These are phyloP conservation scores for Calonectria henricotiae DNA, from an alignment of 2,329 filamentous ascomycete genomes.

Conservation along the genomic window DNA sequence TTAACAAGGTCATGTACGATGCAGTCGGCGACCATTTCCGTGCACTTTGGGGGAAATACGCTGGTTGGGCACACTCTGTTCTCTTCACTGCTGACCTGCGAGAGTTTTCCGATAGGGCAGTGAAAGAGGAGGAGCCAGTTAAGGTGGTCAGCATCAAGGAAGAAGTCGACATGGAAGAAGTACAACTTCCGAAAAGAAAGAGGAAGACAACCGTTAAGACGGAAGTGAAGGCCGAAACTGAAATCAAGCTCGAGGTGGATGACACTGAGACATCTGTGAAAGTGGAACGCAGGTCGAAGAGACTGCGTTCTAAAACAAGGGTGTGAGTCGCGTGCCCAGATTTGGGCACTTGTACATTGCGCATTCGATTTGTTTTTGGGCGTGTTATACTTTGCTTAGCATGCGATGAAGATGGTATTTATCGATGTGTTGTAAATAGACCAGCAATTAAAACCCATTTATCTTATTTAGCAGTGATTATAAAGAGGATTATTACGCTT, in stretches of 20 bases:
- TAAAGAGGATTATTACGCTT: not conserved
- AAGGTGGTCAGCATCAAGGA: conserved; percentile 46
- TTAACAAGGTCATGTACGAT: conserved; percentile 92
- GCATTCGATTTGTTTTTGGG: not conserved
- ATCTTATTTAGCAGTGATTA: not conserved
- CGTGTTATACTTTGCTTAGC: not conserved
- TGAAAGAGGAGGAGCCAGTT: conserved; percentile 41
- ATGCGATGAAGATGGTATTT: not conserved
- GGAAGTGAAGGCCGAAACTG: conserved; percentile 41
- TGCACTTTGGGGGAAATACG: conserved; percentile 90
- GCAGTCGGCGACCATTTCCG: conserved; percentile 93
- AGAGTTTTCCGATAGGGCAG: conserved; percentile 81
- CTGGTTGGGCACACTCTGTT: conserved; percentile 98
- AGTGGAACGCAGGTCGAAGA: conserved; percentile 49
- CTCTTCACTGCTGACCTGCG: conserved; percentile 94
- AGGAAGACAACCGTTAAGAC: conserved; percentile 46
- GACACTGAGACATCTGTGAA: conserved; percentile 36
- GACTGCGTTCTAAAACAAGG: conserved; percentile 49
- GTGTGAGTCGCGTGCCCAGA: conserved; percentile 3
- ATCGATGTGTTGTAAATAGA: not conserved
- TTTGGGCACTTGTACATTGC: not conserved
- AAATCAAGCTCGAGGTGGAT: conserved; percentile 43
- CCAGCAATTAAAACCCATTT: no score
- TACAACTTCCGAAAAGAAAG: conserved; percentile 45
- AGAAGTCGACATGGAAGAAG: conserved; percentile 45